Evolutionary conservation across 441 rosid genomes (phyloP).

Genomic region (Pelargonium australe): DNA sequence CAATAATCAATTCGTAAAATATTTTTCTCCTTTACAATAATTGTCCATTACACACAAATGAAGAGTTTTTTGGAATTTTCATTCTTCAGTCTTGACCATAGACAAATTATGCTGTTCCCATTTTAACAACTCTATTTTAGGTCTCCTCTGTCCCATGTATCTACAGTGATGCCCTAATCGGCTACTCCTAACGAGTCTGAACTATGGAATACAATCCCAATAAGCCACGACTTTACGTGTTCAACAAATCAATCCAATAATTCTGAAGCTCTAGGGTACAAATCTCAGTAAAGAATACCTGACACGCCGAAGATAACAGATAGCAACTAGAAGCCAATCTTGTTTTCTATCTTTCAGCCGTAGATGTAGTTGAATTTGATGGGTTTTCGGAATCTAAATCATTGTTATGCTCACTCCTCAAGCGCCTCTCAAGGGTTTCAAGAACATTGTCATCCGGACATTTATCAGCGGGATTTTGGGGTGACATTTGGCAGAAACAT

Average conservation of each 20-base stretch:
- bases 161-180: neutral
- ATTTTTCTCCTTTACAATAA: too few species aligned
- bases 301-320: slow-evolving; percentile 12
- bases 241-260: neutral
- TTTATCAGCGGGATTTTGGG: slow-evolving; percentile 60
- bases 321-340: slow-evolving; percentile 12
- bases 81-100: too few species aligned
- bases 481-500: slow-evolving; percentile 72
- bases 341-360: slow-evolving; percentile 35
- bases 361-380: slow-evolving; percentile 38
- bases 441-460: slow-evolving; percentile 79
- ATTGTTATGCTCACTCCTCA: slow-evolving; percentile 35
- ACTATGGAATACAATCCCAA: neutral
- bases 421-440: slow-evolving; percentile 56
- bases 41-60: too few species aligned
- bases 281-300: slow-evolving; percentile 26
- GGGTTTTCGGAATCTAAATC: slow-evolving; percentile 33
- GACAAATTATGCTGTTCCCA: too few species aligned
- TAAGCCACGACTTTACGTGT: neutral
- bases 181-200: neutral
- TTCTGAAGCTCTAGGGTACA: neutral
- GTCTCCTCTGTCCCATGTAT: neutral
- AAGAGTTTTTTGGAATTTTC: too few species aligned
- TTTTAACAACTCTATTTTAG: neutral
- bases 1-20: too few species aligned